A percentile compares a stretch with the other conserved stretches of the same genome.
Evolutionary conservation across 2,329 filamentous ascomycete genomes (phyloP).

Genomic region (Sphaceloma murrayae): DNA sequence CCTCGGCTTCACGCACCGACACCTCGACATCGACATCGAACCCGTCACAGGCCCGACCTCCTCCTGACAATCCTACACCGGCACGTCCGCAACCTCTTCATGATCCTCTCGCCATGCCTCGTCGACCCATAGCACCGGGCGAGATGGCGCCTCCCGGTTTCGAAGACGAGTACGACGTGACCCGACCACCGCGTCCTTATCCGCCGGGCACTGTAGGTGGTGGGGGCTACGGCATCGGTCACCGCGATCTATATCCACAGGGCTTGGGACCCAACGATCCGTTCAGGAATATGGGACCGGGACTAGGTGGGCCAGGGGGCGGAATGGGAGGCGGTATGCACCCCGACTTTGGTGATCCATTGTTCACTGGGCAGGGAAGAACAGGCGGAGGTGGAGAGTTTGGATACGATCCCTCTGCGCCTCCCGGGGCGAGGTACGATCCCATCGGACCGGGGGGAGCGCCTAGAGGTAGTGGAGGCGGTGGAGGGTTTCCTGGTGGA

Average conservation of each 20-base stretch:
- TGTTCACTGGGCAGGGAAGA: conserved; percentile 54
- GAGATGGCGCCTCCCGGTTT: conserved; percentile 84
- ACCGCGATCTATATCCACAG: conserved; percentile 78
- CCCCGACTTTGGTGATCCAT: conserved; percentile 83
- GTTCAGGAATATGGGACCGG: conserved; percentile 35
- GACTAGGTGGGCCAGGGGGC: conserved; percentile 47
- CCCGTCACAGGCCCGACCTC: conserved; percentile 59
- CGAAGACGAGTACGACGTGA: conserved; percentile 84
- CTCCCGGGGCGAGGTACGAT: conserved; percentile 86
- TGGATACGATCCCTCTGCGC: conserved; percentile 60
- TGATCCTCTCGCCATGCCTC: conserved; percentile 50
- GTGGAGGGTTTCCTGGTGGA: conserved; percentile 37
- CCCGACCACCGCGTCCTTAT: conserved; percentile 50
- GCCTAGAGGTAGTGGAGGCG: conserved; percentile 39
- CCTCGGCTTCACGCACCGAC: conserved; percentile 19
- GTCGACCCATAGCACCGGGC: conserved; percentile 50
- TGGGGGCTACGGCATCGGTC: conserved; percentile 54
- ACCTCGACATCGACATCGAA: conserved; percentile 32
- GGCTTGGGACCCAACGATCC: conserved; percentile 81
- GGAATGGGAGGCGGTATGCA: conserved; percentile 77
- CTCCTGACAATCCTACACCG: conserved; percentile 47
- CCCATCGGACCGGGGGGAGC: conserved; percentile 63
- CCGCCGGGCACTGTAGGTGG: conserved; percentile 21
- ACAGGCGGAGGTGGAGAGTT: conserved; percentile 45
- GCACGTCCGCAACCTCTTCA: conserved; percentile 57